Conservation (phyloP, 148 eudicot genomes). For the Rhododendron simsii region DNA sequence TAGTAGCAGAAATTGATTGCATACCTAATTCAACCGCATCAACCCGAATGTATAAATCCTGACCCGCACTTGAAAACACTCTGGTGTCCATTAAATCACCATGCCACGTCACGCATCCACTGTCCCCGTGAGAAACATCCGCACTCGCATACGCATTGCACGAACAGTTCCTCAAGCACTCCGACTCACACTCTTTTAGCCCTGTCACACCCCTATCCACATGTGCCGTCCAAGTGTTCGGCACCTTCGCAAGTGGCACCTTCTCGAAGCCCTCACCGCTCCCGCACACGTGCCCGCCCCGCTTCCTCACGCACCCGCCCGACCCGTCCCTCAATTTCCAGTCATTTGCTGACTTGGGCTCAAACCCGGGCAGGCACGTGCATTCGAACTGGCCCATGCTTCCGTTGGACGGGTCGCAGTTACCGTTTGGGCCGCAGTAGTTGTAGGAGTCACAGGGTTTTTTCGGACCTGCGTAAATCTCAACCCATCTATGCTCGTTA, state of each 20-base stretch:
- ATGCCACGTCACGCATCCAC: slow-evolving; percentile 38
- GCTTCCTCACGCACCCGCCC: slow-evolving; percentile 37
- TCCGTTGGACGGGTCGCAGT: slow-evolving; percentile 14
- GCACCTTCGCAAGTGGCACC: slow-evolving; percentile 34
- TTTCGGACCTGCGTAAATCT: slow-evolving; percentile 29
- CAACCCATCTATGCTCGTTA: background rate
- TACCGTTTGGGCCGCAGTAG: slow-evolving; percentile 39
- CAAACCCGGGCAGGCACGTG: slow-evolving; percentile 41
- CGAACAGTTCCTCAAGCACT: slow-evolving; percentile 44
- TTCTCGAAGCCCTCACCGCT: slow-evolving; percentile 44
- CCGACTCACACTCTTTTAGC: slow-evolving; percentile 22
- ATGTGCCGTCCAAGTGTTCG: slow-evolving; percentile 36
- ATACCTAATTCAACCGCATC: slow-evolving; percentile 40
- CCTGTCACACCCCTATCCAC: slow-evolving; percentile 16
- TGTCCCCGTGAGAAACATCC: slow-evolving; percentile 16
- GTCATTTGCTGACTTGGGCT: slow-evolving; percentile 36
- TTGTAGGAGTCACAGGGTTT: slow-evolving; percentile 40
- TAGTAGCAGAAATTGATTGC: background rate
- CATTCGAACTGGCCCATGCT: slow-evolving; percentile 28
- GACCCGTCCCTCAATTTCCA: slow-evolving; percentile 50
- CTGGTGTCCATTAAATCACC: slow-evolving; percentile 34
- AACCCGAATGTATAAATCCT: slow-evolving; percentile 38
- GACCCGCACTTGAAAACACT: slow-evolving; percentile 33
- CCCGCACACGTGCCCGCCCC: slow-evolving; percentile 27
- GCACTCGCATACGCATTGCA: slow-evolving; percentile 41